phyloP scores from a whole-genome alignment of 352 stramenopile genomes.

The Peronospora belbahrii region DNA sequence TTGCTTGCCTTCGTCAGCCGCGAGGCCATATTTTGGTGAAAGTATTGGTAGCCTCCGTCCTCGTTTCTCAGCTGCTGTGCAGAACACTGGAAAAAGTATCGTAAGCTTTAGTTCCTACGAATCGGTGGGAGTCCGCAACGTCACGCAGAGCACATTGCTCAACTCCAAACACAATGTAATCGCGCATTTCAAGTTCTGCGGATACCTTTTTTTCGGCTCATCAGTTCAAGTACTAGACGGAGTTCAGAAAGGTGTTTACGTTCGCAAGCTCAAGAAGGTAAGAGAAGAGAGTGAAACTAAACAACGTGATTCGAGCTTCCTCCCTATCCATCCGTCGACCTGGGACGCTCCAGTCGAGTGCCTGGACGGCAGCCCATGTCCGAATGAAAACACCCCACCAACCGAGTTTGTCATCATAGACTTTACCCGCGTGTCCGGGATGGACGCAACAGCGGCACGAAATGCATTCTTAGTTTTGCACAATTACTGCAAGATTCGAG shows the following conservation, averaged over 20 bases:
- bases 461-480: slow-evolving; percentile 79
- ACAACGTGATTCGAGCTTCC: slow-evolving; percentile 28
- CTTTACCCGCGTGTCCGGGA: slow-evolving; percentile 80
- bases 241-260: slow-evolving; percentile 64
- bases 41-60: slow-evolving; percentile 60
- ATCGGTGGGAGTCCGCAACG: too few relatives aligned
- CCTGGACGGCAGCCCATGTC: slow-evolving; percentile 53
- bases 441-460: slow-evolving; percentile 81
- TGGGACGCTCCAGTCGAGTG: slow-evolving; percentile 55
- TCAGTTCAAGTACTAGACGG: slow-evolving; percentile 77
- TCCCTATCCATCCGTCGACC: slow-evolving; percentile 43
- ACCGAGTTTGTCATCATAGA: slow-evolving; percentile 86
- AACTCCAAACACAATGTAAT: slow-evolving; percentile 64
- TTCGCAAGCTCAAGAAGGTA: slow-evolving; percentile 34
- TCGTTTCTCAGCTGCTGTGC: slow-evolving; percentile 50
- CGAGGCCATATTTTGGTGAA: too few relatives aligned
- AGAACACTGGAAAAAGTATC: too few relatives aligned
- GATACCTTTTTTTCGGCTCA: slow-evolving; percentile 82
- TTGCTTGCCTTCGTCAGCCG: too few relatives aligned
- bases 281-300: slow-evolving; percentile 11
- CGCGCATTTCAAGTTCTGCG: slow-evolving; percentile 72
- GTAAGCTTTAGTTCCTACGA: too few relatives aligned
- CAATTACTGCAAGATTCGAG: slow-evolving; percentile 64
- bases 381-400: slow-evolving; percentile 39
- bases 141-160: slow-evolving; percentile 51